A percentile compares a stretch with the other conserved stretches of the same genome.
Conservation (phyloP, 2,329 filamentous ascomycete species). For the Pseudogymnoascus sp. region DNA sequence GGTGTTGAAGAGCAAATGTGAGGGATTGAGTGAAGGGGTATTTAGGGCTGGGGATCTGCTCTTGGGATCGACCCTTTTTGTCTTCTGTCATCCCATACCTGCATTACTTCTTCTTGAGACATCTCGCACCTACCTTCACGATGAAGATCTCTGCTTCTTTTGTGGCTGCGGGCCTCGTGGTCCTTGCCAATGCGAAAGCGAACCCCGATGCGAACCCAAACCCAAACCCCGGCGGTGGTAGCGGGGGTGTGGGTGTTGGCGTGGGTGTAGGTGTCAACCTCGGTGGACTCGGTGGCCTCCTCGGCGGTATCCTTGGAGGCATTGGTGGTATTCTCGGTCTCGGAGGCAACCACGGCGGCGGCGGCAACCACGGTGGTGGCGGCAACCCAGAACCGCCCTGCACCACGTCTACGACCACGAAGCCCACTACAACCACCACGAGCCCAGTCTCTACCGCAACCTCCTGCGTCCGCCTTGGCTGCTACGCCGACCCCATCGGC, state of each 20-base stretch:
- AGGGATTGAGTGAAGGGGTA: not conserved
- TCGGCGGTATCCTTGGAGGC: not conserved
- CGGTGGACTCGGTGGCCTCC: not conserved
- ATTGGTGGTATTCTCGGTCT: not conserved
- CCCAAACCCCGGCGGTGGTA: not conserved
- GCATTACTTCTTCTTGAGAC: not conserved
- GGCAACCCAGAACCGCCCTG: not conserved
- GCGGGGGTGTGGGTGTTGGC: not conserved
- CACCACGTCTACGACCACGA: conserved; percentile 2
- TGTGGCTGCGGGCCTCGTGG: not conserved
- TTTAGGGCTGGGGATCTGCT: conserved; percentile 7
- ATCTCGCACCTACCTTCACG: not conserved
- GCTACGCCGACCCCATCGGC: conserved; percentile 19
- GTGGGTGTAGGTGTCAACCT: not conserved
- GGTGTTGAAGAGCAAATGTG: not conserved
- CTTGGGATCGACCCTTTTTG: not conserved
- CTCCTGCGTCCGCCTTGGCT: conserved; percentile 8
- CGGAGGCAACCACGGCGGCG: not conserved
- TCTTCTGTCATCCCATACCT: not conserved
- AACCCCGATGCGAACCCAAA: not conserved
- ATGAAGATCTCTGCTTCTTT: conserved; percentile 6
- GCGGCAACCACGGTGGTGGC: not conserved
- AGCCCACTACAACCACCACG: not conserved
- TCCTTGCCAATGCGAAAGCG: not conserved
- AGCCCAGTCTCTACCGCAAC: conserved; percentile 25